A percentile compares a stretch with the other conserved stretches of the same genome.
Conservation (phyloP, 2,329 filamentous ascomycete species). For the Fusarium falciforme region DNA sequence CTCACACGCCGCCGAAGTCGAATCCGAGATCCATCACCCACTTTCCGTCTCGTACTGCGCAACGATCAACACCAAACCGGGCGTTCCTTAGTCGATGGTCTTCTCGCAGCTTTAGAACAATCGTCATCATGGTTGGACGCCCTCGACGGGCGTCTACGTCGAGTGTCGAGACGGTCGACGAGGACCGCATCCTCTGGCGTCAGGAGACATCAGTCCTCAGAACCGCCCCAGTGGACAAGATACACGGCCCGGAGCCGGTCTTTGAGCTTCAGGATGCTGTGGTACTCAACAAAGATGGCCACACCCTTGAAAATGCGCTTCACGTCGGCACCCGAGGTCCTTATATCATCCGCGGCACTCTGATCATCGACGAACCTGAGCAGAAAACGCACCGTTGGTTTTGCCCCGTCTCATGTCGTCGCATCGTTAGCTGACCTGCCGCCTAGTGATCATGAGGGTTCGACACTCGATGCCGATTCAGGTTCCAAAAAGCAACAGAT, state of each 20-base stretch:
- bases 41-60: neutral
- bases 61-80: neutral
- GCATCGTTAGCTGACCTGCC: constrained; percentile 23
- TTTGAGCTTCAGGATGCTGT: constrained; percentile 72
- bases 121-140: constrained; percentile 55
- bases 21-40: neutral
- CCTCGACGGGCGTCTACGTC: constrained; percentile 58
- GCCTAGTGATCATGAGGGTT: constrained; percentile 49
- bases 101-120: constrained; percentile 12
- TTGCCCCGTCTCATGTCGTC: neutral
- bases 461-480: constrained; percentile 58
- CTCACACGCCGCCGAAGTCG: neutral
- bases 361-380: constrained; percentile 62
- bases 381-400: constrained; percentile 52
- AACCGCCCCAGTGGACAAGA: constrained; percentile 38
- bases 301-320: constrained; percentile 69
- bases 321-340: constrained; percentile 70
- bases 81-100: constrained; percentile 26
- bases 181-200: constrained; percentile 49
- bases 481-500: constrained; percentile 60
- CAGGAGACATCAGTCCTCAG: constrained; percentile 51
- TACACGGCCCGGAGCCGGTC: constrained; percentile 67
- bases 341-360: constrained; percentile 68
- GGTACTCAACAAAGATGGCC: constrained; percentile 66
- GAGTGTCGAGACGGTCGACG: constrained; percentile 57